Evolutionary conservation across 495 filamentous ascomycete species (phyloP).

Genomic region (Geopyxis carbonaria): DNA sequence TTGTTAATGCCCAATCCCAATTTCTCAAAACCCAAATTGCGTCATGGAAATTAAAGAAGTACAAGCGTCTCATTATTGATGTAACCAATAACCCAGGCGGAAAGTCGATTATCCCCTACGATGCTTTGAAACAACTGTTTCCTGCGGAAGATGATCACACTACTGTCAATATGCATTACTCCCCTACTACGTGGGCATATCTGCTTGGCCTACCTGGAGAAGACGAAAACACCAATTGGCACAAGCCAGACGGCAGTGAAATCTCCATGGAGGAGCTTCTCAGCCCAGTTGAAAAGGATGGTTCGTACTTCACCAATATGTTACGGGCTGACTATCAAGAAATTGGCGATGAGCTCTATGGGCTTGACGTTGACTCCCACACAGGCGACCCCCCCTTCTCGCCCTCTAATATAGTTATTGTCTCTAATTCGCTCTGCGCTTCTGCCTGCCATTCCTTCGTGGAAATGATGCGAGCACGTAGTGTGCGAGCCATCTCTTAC

Average conservation of each 20-base stretch:
- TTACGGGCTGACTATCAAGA: conserved; percentile 15
- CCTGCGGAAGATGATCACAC: conserved; percentile 10
- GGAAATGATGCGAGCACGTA: conserved; percentile 9
- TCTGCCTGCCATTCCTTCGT: conserved; percentile 7
- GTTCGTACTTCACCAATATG: conserved; percentile 10
- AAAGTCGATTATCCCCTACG: conserved; percentile 13
- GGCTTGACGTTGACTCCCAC: conserved; percentile 6
- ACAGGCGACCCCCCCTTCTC: conserved; percentile 6
- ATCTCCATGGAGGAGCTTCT: conserved; percentile 7
- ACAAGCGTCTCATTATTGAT: conserved; percentile 18
- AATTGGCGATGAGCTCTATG: conserved; percentile 7
- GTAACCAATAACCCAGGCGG: conserved; percentile 15
- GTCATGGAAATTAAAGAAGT: conserved; percentile 5
- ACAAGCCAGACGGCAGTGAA: not conserved
- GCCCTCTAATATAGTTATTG: conserved; percentile 15
- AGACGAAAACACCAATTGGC: conserved; percentile 4
- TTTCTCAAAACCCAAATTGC: conserved; percentile 9
- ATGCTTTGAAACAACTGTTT: conserved; percentile 15
- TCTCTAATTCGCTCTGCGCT: conserved; percentile 12
- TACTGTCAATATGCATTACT: conserved; percentile 15
- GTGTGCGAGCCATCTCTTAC: conserved; percentile 13
- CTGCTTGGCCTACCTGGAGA: conserved; percentile 6
- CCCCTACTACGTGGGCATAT: conserved; percentile 14
- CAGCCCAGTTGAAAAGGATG: conserved; percentile 7
- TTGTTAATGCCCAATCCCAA: not conserved